phyloP scores from a whole-genome alignment of 306 rosid species.

The Cucurbita ficifolia region DNA sequence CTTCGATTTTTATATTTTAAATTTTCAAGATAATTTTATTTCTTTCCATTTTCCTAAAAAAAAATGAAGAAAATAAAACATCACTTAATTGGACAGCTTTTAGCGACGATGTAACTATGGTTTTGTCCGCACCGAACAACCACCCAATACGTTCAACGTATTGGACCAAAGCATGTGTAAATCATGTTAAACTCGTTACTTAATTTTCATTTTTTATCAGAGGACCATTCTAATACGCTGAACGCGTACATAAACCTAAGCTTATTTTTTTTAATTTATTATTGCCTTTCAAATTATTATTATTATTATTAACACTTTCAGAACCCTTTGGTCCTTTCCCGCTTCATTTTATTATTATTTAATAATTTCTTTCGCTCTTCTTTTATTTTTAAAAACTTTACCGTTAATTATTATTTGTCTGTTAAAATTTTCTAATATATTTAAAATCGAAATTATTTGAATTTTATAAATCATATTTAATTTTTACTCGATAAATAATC shows the following conservation, averaged over 20 bases:
- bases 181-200: background rate
- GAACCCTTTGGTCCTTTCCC: background rate
- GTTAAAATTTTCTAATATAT: no score
- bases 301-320: no score
- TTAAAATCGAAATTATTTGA: no score
- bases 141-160: background rate
- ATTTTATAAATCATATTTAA: no score
- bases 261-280: background rate
- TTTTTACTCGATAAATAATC: no score
- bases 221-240: background rate
- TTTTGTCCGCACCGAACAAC: background rate
- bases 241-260: background rate
- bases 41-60: no score
- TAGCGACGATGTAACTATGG: background rate
- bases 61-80: background rate
- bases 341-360: background rate
- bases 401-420: background rate
- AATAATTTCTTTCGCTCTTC: background rate
- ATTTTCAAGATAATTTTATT: no score
- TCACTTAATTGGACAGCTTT: background rate
- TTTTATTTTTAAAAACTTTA: background rate
- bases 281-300: background rate
- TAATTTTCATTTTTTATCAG: background rate
- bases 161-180: slow-evolving; percentile 6
- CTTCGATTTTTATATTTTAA: no score